These are phyloP conservation scores for Saccharomycopsis hybrid DNA, from an alignment of 1,139 yeast genomes.

Conservation along the genomic window DNA sequence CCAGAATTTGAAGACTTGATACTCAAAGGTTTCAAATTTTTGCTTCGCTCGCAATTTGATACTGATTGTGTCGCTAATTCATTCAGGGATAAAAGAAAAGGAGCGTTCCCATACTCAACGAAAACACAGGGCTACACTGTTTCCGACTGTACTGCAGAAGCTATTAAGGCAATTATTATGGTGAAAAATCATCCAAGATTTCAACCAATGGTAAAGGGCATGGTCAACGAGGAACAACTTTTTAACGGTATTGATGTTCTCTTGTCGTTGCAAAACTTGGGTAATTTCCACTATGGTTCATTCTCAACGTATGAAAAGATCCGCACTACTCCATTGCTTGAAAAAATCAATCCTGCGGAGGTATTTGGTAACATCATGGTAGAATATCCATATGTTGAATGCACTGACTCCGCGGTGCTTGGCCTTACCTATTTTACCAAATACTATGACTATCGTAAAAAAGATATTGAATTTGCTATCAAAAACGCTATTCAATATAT, in stretches of 20 bases:
- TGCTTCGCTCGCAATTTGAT: constrained; percentile 79
- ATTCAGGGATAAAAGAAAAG: constrained; percentile 75
- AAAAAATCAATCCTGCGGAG: constrained; percentile 87
- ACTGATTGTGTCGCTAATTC: constrained; percentile 73
- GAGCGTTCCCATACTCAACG: constrained; percentile 98
- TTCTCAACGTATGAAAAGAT: constrained; percentile 89
- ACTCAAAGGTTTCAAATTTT: constrained; percentile 57
- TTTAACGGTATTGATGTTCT: constrained; percentile 68
- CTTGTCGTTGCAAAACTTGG: constrained; percentile 67
- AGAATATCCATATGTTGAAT: constrained; percentile 96
- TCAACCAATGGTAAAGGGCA: constrained; percentile 37
- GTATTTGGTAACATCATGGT: constrained; percentile 98
- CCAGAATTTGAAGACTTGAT: constrained; percentile 63
- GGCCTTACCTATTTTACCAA: constrained; percentile 78
- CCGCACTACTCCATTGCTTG: constrained; percentile 73
- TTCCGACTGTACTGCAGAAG: constrained; percentile 95
- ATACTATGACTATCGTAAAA: constrained; percentile 54
- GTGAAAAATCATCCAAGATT: constrained; percentile 61
- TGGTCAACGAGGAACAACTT: constrained; percentile 40
- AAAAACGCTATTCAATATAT: constrained; percentile 70
- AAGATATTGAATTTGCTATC: constrained; percentile 62
- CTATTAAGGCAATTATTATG: constrained; percentile 90
- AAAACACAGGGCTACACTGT: constrained; percentile 95
- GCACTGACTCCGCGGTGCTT: constrained; percentile 90
- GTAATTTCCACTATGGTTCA: constrained; percentile 78